These are phyloP conservation scores for Periconia digitata DNA, from an alignment of 2,329 filamentous ascomycete species.

Conservation along the genomic window DNA sequence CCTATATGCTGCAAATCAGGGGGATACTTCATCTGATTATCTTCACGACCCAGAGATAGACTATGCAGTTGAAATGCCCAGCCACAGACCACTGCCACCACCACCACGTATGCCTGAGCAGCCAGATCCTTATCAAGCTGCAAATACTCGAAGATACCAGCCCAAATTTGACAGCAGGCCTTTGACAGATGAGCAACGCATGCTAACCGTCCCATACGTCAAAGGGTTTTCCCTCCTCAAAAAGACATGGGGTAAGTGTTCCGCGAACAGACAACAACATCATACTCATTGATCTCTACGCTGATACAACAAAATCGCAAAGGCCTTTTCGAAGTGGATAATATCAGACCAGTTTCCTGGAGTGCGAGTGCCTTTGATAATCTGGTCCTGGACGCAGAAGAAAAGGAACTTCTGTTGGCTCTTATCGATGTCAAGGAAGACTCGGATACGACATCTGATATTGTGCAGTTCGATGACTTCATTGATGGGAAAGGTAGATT, in stretches of 20 bases:
- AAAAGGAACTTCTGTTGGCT: slow-evolving; percentile 53
- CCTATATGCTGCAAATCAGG: no score
- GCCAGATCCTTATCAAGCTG: no score
- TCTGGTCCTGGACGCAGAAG: slow-evolving; percentile 50
- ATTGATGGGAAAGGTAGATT: slow-evolving; percentile 56
- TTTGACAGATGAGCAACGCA: slow-evolving; percentile 16
- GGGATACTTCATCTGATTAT: no score
- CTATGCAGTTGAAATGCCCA: slow-evolving; percentile 2
- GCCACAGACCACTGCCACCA: slow-evolving; percentile 7
- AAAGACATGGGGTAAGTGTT: slow-evolving; percentile 18
- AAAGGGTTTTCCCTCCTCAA: slow-evolving; percentile 19
- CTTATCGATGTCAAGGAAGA: slow-evolving; percentile 47
- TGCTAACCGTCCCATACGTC: slow-evolving; percentile 11
- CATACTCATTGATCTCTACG: neutral
- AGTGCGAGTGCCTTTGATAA: slow-evolving; percentile 50
- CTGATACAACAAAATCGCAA: neutral
- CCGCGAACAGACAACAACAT: neutral
- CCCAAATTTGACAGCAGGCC: no score
- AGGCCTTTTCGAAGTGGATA: slow-evolving; percentile 15
- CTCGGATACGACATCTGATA: slow-evolving; percentile 28
- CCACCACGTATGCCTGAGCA: no score
- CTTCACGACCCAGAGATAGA: slow-evolving; percentile 7
- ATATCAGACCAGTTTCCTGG: slow-evolving; percentile 49
- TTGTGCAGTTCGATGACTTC: slow-evolving; percentile 57
- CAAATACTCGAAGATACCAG: no score